Evolutionary conservation across 768 basidiomycete genomes (phyloP), one percentile per base, ranked within the genome.

Genomic region (Amanita pallidorosea): DNA sequence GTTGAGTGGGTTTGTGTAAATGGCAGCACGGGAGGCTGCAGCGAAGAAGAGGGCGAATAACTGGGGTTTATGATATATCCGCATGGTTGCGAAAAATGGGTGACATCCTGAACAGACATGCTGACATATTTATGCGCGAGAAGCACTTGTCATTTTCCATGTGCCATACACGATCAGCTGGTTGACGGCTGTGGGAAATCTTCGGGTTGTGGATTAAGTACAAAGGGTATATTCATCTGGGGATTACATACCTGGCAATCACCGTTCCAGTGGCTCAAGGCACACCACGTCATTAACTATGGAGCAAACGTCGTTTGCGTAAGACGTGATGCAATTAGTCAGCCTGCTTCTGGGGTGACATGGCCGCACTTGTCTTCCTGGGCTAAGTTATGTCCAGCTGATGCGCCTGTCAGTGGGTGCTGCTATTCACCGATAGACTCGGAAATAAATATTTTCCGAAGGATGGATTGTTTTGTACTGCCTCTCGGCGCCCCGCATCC

Each of bases 1-100:
- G 38, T 11, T 45, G 35, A 45, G 58, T 29, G 49, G 27, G n/a
- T 50, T 31, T 17, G 49, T 50, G 33, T 42, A 50, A 13, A 50
- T 41, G 2, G 40, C 37, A 12, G 37, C 38, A 25, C 4, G 33
- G 7, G 49, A 29, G 25, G 29, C 25, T 42, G n/a, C 13, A 50
- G 12, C 38, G 5, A 50, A 18, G 9, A 50, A 35, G 43, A 44
- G 29, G 27, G 40, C 5, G 20, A 41, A 35, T 31, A 44, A 18
- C 4, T 7, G 37, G 13, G 49, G 40, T 17, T n/a, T 15, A n/a
- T 0, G 40, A 25, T 9, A 38, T 8, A 29, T 35, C 15, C 33
- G 46, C 34, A 47, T 37, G 17, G 13, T 17, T 37, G 13, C 22
- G 23, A 9, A 13, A 13, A 7, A 23, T 37, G 46, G 15, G 46